Percentiles rank a stretch among this genome's conserved stretches.
phyloP scores from a whole-genome alignment of 108 stramenopile species.

The Pseudonitzschia multiseries region DNA sequence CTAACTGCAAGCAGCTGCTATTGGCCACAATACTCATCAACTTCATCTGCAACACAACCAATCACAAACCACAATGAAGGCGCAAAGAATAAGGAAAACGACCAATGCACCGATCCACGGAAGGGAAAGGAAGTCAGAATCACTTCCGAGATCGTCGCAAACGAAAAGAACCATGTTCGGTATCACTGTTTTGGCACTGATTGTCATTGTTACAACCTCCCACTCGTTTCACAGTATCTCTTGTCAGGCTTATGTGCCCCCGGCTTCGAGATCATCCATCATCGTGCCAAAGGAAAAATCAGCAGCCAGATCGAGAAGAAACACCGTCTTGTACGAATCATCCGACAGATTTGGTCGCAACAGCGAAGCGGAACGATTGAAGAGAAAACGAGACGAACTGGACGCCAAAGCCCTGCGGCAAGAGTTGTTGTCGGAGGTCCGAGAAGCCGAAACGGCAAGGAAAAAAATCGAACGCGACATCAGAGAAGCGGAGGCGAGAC shows the following conservation, averaged over 20 bases:
- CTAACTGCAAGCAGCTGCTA: too few relatives aligned
- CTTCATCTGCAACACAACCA: too few relatives aligned
- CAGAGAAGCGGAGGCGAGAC: conserved; percentile 1
- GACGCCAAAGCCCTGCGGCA: conserved; percentile 1
- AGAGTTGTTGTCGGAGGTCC: conserved; percentile 4
- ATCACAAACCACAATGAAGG: too few relatives aligned
- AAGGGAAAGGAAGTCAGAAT: background rate
- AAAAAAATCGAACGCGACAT: conserved; percentile 7
- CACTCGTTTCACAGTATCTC: background rate
- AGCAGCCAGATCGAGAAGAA: conserved; percentile 23
- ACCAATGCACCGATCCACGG: background rate
- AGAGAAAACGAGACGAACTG: conserved; percentile 12
- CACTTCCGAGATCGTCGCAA: background rate
- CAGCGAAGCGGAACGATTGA: background rate
- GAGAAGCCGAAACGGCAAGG: conserved; percentile 8
- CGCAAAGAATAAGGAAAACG: background rate
- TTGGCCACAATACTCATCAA: too few relatives aligned
- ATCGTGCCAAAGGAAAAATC: background rate
- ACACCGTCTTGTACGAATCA: conserved; percentile 58
- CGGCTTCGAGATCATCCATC: background rate
- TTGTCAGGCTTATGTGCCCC: background rate
- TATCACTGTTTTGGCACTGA: background rate
- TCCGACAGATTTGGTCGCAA: background rate
- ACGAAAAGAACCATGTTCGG: background rate
- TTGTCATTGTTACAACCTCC: background rate